Base-by-base conservation (phyloP, 371 early-diverging fungal genomes). In the Mucor mucedo region DNA sequence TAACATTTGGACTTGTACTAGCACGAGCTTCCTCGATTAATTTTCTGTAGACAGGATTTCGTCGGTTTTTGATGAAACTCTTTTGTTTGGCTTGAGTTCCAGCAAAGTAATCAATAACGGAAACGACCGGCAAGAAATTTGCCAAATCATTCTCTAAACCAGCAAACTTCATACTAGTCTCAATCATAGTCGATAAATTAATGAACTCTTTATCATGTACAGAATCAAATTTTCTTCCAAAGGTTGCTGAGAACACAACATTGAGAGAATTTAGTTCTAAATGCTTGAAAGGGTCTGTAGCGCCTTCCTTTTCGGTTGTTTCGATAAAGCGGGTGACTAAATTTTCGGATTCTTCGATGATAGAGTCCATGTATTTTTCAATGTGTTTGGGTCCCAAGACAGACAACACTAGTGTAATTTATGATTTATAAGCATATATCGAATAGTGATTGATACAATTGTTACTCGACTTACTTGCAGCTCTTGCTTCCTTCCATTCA, bases 381-480 rank as follows among this genome's bases (percentile, higher is more conserved):
- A 63, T 50, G 16, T 63, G 48, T 13, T 63, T 63, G 30, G 63
- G 63, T 13, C 50, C 63, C 32, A 63, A 27, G 4, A 63, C 56
- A 47, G 55, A 55, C 47, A 62, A 32, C 27, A 28, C 62, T 50
- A 29, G 9, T 7, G 7, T 30, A 50, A 32, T 8, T 4, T 47
- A 4, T 6, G 47, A 16, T 21, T 21, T 21, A 5, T 47, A 7
- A 21, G 21, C 5, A 21, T 8, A 47, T 7, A 21, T 47, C 2
- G 4, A 5, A 7, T 9, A 47, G 6, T 21, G 6, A 6, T 1
- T 47, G 8, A 21, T 47, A 47, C 21, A 21, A 21, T 47, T 21
- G 0, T 5, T 47, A n/a, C 21, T 21, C 21, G 21, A 21, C 21
- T 47, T 27, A 14, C 30, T 50, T 53, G 53, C 57, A 5, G 44